Evolutionary conservation across 192 early-diverging fungal genomes (phyloP), one percentile per base, ranked within the genome.

Genomic region (Backusella liffmaniae): DNA sequence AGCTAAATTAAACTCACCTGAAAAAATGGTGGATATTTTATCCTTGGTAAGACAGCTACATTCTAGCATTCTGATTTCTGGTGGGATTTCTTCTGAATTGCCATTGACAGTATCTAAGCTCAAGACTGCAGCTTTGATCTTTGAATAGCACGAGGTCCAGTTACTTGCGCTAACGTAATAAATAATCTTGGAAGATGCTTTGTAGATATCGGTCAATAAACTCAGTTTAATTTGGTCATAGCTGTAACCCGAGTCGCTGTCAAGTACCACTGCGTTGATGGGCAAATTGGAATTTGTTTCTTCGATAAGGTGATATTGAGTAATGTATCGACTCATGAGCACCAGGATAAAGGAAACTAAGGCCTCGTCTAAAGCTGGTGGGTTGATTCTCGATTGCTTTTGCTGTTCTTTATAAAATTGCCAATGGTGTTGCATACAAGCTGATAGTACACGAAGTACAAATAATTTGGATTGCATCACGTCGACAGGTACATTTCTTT

Each of bases 161-260:
- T 97, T 98, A 32, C 92, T 89, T 15, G 95, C 92, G 66, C 94
- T 94, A 26, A 97, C 86, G 82, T 93, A 98, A 80, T 91, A 94
- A 36, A 96, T 84, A 23, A 97, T 88, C 4, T 90, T 84, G 23
- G 94, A 94, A 8, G 95, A 95, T 3, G 89, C 88, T 73, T 91
- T 91, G 70, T 92, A 92, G 56, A 94, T 92, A 73, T 93, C 94
- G 69, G 78, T 77, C 32, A 90, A 82, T 37, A 90, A 74, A 71
- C 26, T 49, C 23, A 71, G 44, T 2, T 71, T 71, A 44, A 71
- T 71, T 49, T 71, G 42, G 13, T 89, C 88, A 39, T 70, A 62
- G 10, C 32, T 68, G 73, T 39, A 37, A 9, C 39, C 41, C 4
- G 35, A 44, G 21, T 71, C 70, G 12, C 15, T 30, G 29, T 71